Evolutionary conservation across 2,329 filamentous ascomycete species (phyloP).

Genomic region (Penicillium brasilianum): DNA sequence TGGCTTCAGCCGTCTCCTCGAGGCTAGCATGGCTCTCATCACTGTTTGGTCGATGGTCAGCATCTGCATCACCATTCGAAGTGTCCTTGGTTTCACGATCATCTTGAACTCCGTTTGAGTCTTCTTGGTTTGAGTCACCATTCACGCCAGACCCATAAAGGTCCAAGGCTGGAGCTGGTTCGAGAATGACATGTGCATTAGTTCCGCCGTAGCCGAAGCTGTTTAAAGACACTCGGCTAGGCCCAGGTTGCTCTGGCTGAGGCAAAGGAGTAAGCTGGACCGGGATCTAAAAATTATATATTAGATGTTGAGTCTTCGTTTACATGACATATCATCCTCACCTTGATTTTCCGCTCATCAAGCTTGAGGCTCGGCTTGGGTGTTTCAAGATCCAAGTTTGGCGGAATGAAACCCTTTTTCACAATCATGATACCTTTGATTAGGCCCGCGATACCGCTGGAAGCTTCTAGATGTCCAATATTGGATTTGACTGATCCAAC

Average conservation of each 20-base stretch:
- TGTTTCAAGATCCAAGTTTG: conserved; percentile 14
- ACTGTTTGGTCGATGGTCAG: neutral
- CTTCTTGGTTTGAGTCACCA: neutral
- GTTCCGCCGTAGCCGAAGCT: conserved; percentile 36
- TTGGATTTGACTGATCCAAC: conserved; percentile 27
- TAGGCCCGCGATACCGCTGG: conserved; percentile 18
- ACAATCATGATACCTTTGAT: conserved; percentile 35
- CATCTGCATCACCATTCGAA: neutral
- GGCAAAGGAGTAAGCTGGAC: conserved; percentile 5
- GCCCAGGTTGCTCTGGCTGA: conserved; percentile 12
- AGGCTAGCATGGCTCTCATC: neutral
- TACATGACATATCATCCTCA: neutral
- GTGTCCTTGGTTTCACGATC: neutral
- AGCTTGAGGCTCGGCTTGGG: conserved; percentile 15
- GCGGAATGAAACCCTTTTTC: conserved; percentile 32
- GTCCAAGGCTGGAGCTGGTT: conserved; percentile 23
- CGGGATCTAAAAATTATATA: neutral
- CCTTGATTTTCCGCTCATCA: conserved; percentile 12
- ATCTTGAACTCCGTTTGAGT: neutral
- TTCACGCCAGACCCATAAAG: neutral
- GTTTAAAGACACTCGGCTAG: conserved; percentile 30
- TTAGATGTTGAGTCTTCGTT: neutral
- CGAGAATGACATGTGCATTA: conserved; percentile 35
- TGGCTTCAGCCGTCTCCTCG: neutral
- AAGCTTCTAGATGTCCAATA: conserved; percentile 29